These are phyloP conservation scores for Plectranthus barbatus DNA, from an alignment of 257 asterid genomes.

Conservation along the genomic window DNA sequence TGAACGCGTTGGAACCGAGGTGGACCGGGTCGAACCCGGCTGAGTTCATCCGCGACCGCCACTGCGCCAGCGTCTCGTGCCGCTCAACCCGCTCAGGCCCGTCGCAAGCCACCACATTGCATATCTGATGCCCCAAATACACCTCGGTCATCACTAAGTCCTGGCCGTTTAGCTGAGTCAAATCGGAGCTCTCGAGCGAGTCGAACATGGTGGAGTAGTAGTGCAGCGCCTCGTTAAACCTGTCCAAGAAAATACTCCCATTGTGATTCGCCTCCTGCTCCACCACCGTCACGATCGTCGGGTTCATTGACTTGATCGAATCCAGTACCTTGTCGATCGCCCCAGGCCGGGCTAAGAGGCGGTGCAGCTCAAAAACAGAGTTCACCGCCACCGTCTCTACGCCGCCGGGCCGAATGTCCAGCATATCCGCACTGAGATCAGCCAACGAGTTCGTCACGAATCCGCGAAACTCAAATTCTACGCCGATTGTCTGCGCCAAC, in stretches of 20 bases:
- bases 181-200: constrained; percentile 65
- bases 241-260: constrained; percentile 49
- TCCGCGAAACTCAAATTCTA: constrained; percentile 69
- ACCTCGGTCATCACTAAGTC: constrained; percentile 75
- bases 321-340: constrained; percentile 50
- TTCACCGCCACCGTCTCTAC: constrained; percentile 63
- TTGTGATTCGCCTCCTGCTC: too few relatives aligned
- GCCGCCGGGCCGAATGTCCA: constrained; percentile 35
- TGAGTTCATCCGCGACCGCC: constrained; percentile 56
- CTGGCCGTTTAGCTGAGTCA: constrained; percentile 37
- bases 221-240: constrained; percentile 80
- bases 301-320: constrained; percentile 43
- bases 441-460: constrained; percentile 66
- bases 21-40: constrained; percentile 66
- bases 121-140: constrained; percentile 69
- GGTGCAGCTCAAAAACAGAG: constrained; percentile 88
- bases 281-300: constrained; percentile 62
- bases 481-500: constrained; percentile 56
- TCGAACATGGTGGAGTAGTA: constrained; percentile 88
- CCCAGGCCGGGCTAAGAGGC: constrained; percentile 41
- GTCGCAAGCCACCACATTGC: constrained; percentile 85
- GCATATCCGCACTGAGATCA: constrained; percentile 49
- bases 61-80: constrained; percentile 68
- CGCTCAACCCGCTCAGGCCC: constrained; percentile 74
- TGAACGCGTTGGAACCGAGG: constrained; percentile 77